Percentiles rank a stretch among this genome's conserved stretches.
phyloP scores from a whole-genome alignment of 352 stramenopile species.

The Phytopythium litorale region DNA sequence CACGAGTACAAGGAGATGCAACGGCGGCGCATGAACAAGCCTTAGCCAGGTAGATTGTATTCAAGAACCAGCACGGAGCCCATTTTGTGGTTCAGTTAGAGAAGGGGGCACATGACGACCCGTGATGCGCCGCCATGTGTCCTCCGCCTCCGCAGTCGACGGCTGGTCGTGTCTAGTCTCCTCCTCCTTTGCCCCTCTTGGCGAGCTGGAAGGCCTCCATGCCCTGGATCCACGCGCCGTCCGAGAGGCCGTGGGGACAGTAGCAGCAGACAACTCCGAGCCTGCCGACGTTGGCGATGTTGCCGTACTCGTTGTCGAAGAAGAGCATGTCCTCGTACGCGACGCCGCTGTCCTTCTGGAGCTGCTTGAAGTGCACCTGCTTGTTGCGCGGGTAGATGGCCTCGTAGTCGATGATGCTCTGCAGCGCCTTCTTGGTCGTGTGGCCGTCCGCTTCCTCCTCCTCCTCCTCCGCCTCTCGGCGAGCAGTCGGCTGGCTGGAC shows the following conservation, averaged over 20 bases:
- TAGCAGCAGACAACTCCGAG: slow-evolving; percentile 78
- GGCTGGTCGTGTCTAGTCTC: neutral
- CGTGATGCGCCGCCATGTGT: neutral
- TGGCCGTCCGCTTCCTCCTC: slow-evolving; percentile 8
- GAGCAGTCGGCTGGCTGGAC: neutral
- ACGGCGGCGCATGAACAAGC: neutral
- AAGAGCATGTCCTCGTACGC: slow-evolving; percentile 95
- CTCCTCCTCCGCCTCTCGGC: slow-evolving; percentile 5
- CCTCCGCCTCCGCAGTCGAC: neutral
- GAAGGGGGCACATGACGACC: neutral
- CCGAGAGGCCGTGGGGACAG: slow-evolving; percentile 71
- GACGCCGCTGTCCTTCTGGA: slow-evolving; percentile 88
- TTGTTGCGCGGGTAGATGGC: slow-evolving; percentile 87
- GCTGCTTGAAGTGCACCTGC: slow-evolving; percentile 89
- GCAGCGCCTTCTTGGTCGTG: slow-evolving; percentile 32
- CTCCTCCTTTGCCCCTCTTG: slow-evolving; percentile 14
- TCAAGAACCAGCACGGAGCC: no score
- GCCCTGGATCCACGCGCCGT: slow-evolving; percentile 58
- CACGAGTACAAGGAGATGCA: slow-evolving; percentile 10
- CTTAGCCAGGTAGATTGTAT: no score
- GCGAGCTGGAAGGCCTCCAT: slow-evolving; percentile 66
- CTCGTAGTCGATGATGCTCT: slow-evolving; percentile 66
- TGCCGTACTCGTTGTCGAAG: slow-evolving; percentile 93
- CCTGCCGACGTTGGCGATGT: slow-evolving; percentile 60
- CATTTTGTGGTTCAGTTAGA: no score